Base-by-base conservation (phyloP, 148 eudicot species). In the Persicaria tinctoria region DNA sequence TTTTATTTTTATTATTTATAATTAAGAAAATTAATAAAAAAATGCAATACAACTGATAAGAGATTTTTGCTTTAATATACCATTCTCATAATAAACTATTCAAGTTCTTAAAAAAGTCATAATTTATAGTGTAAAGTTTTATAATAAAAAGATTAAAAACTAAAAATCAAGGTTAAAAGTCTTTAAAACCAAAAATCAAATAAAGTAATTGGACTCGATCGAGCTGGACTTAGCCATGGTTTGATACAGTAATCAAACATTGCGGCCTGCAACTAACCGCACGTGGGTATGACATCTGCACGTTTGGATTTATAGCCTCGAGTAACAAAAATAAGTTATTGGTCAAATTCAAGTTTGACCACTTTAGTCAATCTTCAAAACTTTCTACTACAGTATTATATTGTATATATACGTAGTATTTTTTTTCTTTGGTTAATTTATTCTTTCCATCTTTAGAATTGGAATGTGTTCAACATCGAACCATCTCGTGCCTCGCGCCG, bases 211-310 rank as follows among this genome's bases (percentile, higher is more conserved):
- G 41, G 41, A 32, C 41, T 32, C 2, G 41, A 32, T 32, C 41
- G 41, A 32, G 53, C 23, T 14, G 0, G 18, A 55, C 18, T 3
- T 4, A 14, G 20, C 20, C 41, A 32, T 32, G 41, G 41, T 32
- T 32, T 32, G 41, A 55, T 4, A 1, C 41, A 60, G 16, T 32
- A 12, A 63, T 63, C 68, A 27, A 63, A 63, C 16, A 63, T 63
- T 63, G 45, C 68, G 68, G 68, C 68, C 46, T 32, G 68, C 68
- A 63, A 11, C 45, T 16, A 63, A 63, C 45, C 46, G 16, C 68
- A 27, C 68, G 68, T 63, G 68, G 45, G 68, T 50, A 50, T 50
- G 41, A 50, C 12, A 12, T 12, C 53, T 50, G 41, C 41, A 32
- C 53, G 53, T 50, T 50, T 50, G 53, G 53, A 5, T 50, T 32